These are phyloP conservation scores for Saccharomycopsis fodiens DNA, from an alignment of 805 yeast genomes.

Conservation along the genomic window DNA sequence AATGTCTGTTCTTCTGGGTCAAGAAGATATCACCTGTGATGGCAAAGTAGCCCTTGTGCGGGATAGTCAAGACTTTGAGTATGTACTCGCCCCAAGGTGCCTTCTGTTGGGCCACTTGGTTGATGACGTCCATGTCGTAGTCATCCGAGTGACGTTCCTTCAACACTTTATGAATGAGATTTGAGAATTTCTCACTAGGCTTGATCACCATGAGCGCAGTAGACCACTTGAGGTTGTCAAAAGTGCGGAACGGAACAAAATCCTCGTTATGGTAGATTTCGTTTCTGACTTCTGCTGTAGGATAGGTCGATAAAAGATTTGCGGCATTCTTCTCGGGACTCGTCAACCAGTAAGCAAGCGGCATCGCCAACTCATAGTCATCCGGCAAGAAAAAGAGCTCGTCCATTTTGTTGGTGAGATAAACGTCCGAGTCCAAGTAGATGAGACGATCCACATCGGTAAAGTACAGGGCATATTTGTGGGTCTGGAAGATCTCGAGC, in stretches of 20 bases:
- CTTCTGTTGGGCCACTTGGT: slow-evolving; percentile 20
- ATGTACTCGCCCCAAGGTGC: neutral
- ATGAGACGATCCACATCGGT: slow-evolving; percentile 37
- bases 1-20: slow-evolving; percentile 27
- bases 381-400: slow-evolving; percentile 45
- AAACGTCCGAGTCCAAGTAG: slow-evolving; percentile 52
- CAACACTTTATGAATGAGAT: slow-evolving; percentile 23
- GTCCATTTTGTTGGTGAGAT: slow-evolving; percentile 36
- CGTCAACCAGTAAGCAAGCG: slow-evolving; percentile 28
- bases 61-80: slow-evolving; percentile 32
- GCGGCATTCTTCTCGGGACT: slow-evolving; percentile 12
- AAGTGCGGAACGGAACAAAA: slow-evolving; percentile 13
- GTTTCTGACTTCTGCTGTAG: slow-evolving; percentile 8
- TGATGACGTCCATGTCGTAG: slow-evolving; percentile 49
- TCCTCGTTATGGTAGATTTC: neutral
- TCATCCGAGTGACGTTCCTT: slow-evolving; percentile 29
- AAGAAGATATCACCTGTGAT: slow-evolving; percentile 37
- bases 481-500: slow-evolving; percentile 41
- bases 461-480: slow-evolving; percentile 4
- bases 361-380: slow-evolving; percentile 36
- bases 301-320: slow-evolving; percentile 9
- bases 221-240: slow-evolving; percentile 17
- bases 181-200: slow-evolving; percentile 33
- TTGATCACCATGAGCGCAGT: slow-evolving; percentile 46
- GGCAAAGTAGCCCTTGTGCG: slow-evolving; percentile 44